Base-by-base conservation (phyloP, 345 rosid genomes). In the Salix koriyanagi region DNA sequence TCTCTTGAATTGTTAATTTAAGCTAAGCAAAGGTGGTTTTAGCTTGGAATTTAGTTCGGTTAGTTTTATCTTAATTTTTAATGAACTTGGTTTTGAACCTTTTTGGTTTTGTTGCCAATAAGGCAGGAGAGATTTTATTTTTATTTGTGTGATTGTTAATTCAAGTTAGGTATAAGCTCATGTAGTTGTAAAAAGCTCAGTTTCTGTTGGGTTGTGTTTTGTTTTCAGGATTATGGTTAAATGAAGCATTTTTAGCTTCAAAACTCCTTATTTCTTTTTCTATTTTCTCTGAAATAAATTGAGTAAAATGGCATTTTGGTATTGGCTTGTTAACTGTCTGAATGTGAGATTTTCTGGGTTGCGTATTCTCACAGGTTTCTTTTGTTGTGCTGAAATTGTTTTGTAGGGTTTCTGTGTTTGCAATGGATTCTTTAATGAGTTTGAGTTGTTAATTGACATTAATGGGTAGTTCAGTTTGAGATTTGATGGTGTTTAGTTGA, bases 401-500 rank as follows among this genome's bases (percentile, higher is more conserved):
- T 61, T 37, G 72, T 71, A 58, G 77, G 11, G 6, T 54, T 66
- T 32, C 41, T 54, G 60, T 66, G 2, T 46, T 54, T 41, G 32
- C 50, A 1, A 21, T 21, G 67, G 7, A 23, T 13, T 37, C n/a
- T 58, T 58, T 13, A 42, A 23, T 72, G 52, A n/a, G 3, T n/a
- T 16, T 52, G 42, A 41, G 68, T 34, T 62, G 23, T 74, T 44
- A 28, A 64, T 19, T 58, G 28, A 23, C 32, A 28, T 62, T 46
- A 30, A 39, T 75, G 62, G 75, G 30, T 67, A 23, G 70, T 61
- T 70, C 37, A 12, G 16, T 48, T 65, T 68, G 73, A 34, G 62
- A 13, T 58, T 76, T 76, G 78, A 75, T 65, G 65, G 21, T 62
- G 41, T 50, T 2, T 28, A 12, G 68, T 80, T 21, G 61, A 42